Evolutionary conservation across 73 alveolate species (phyloP).

Genomic region (Paramecium octaurelia): DNA sequence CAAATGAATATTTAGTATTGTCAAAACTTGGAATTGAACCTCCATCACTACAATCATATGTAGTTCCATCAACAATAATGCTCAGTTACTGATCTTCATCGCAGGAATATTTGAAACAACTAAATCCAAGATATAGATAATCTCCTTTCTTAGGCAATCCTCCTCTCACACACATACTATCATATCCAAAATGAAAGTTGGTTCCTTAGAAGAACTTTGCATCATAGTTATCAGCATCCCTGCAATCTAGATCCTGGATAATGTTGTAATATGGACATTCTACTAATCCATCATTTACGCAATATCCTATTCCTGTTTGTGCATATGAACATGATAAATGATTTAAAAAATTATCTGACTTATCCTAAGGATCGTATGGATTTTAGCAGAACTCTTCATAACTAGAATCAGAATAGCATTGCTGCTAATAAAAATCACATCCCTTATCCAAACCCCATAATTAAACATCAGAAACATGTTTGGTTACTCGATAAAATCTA

Average conservation of each 20-base stretch:
- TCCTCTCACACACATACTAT: slow-evolving; percentile 34
- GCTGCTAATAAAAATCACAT: neutral
- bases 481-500: slow-evolving; percentile 5
- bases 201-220: neutral
- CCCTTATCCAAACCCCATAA: slow-evolving; percentile 26
- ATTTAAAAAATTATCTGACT: neutral
- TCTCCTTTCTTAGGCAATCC: neutral
- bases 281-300: neutral
- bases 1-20: neutral
- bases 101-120: slow-evolving; percentile 1
- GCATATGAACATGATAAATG: neutral
- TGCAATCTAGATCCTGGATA: neutral
- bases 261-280: neutral
- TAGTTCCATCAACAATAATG: neutral
- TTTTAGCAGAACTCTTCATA: neutral
- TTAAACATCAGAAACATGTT: neutral
- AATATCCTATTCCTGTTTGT: neutral
- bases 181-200: slow-evolving; percentile 11
- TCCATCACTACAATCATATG: neutral
- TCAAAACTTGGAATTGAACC: neutral
- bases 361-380: neutral
- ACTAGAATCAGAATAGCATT: neutral
- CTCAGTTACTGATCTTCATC: neutral
- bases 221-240: neutral
- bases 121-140: neutral